Evolutionary conservation across 2,329 filamentous ascomycete genomes (phyloP).

Genomic region (Botrytis elliptica): DNA sequence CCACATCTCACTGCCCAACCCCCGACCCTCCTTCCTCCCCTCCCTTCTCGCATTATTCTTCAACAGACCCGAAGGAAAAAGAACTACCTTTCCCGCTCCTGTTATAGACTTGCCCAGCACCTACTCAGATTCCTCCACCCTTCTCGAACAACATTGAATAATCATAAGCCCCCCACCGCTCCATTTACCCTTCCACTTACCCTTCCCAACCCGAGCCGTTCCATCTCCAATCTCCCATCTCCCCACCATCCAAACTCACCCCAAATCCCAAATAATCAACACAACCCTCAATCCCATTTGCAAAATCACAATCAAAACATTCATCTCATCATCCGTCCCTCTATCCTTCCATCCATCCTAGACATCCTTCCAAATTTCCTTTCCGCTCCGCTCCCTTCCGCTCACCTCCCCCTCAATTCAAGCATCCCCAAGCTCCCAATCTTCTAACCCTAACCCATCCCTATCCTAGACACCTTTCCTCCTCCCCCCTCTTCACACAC

Average conservation of each 20-base stretch:
- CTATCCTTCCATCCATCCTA: neutral
- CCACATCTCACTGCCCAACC: neutral
- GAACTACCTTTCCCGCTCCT: no score
- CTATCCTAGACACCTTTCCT: no score
- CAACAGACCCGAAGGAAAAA: no score
- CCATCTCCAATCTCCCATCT: neutral
- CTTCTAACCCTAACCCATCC: rapidly evolving
- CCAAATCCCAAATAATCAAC: neutral
- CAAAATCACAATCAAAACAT: neutral
- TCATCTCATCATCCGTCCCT: neutral
- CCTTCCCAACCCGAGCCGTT: neutral
- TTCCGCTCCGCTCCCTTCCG: neutral
- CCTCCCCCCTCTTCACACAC: neutral
- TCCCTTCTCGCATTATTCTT: no score
- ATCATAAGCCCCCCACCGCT: no score
- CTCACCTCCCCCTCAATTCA: neutral
- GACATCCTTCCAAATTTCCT: neutral
- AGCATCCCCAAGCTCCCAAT: neutral
- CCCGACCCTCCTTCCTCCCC: no score
- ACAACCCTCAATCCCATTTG: neutral
- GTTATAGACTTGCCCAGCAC: no score
- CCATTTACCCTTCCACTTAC: neutral
- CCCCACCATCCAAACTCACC: neutral
- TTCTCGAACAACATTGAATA: no score
- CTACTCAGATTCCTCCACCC: no score